Percentiles rank a stretch among this genome's conserved stretches.
Conservation (phyloP, 768 basidiomycete species). For the Cyathus striatus region DNA sequence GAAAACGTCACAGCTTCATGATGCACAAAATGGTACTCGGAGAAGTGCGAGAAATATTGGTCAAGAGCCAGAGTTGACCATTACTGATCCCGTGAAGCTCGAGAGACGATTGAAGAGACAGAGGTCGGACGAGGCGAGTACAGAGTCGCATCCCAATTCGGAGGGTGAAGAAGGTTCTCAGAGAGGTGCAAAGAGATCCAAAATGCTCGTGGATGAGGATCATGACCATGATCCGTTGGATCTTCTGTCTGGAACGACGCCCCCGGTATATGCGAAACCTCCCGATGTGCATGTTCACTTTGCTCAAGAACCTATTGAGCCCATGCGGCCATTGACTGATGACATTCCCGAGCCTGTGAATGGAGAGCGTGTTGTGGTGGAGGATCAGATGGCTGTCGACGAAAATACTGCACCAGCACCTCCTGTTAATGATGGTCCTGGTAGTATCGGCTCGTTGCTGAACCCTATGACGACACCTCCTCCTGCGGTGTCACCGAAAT, state of each 20-base stretch:
- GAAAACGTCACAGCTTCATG: slow-evolving; percentile 30
- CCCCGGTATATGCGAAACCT: slow-evolving; percentile 14
- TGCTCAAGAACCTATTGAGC: slow-evolving; percentile 42
- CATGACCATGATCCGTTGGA: slow-evolving; percentile 49
- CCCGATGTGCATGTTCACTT: slow-evolving; percentile 26
- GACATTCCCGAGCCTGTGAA: not conserved
- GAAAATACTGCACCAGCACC: slow-evolving; percentile 20
- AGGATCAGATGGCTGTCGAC: slow-evolving; percentile 35
- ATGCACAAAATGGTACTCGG: slow-evolving; percentile 39
- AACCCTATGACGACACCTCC: slow-evolving; percentile 39
- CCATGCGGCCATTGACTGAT: slow-evolving; percentile 7
- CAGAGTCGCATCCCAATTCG: slow-evolving; percentile 39
- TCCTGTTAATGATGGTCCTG: too few species aligned
- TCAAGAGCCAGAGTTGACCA: slow-evolving; percentile 60
- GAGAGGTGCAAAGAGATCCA: slow-evolving; percentile 54
- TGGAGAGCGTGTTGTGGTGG: not conserved
- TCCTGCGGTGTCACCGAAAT: slow-evolving; percentile 4
- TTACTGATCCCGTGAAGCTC: slow-evolving; percentile 71
- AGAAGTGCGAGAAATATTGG: slow-evolving; percentile 75
- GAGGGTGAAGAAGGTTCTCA: too few species aligned
- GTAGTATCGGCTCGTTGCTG: too few species aligned
- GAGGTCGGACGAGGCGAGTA: slow-evolving; percentile 53
- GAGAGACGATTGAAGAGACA: slow-evolving; percentile 74
- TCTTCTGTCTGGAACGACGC: slow-evolving; percentile 29
- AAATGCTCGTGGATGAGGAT: slow-evolving; percentile 38